phyloP scores from a whole-genome alignment of 306 rosid species.

The Corylus avellana region DNA sequence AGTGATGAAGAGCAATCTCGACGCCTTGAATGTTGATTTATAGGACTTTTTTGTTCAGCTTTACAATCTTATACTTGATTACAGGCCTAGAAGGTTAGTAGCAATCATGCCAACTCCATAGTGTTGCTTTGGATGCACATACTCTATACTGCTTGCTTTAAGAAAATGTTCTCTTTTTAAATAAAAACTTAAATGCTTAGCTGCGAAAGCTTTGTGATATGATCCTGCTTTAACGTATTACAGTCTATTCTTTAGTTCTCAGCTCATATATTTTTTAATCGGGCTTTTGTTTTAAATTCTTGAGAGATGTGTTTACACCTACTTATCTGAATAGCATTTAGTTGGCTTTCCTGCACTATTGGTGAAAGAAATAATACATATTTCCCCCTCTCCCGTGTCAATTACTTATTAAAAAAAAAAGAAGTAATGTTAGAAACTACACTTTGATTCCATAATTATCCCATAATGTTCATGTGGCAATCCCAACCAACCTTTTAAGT shows the following conservation, averaged over 20 bases:
- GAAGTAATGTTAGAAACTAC: no score
- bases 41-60: conserved; percentile 88
- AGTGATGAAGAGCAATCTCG: conserved; percentile 94
- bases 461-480: no score
- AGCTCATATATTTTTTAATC: not conserved
- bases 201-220: not conserved
- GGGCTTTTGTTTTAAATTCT: not conserved
- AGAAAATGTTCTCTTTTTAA: not conserved
- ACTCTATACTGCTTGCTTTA: not conserved
- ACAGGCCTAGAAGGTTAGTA: conserved; percentile 92
- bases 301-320: not conserved
- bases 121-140: conserved; percentile 11
- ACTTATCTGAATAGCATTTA: no score
- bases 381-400: no score
- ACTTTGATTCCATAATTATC: no score
- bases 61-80: conserved; percentile 85
- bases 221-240: no score
- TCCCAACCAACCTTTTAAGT: no score
- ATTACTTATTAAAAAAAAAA: no score
- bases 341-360: no score
- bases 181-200: no score
- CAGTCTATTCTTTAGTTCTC: not conserved
- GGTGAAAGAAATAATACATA: not conserved
- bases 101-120: conserved; percentile 7
- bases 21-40: conserved; percentile 89